Evolutionary conservation across 768 basidiomycete species (phyloP), one percentile per base, ranked within the genome.

Genomic region (Peribolospora baueri): DNA sequence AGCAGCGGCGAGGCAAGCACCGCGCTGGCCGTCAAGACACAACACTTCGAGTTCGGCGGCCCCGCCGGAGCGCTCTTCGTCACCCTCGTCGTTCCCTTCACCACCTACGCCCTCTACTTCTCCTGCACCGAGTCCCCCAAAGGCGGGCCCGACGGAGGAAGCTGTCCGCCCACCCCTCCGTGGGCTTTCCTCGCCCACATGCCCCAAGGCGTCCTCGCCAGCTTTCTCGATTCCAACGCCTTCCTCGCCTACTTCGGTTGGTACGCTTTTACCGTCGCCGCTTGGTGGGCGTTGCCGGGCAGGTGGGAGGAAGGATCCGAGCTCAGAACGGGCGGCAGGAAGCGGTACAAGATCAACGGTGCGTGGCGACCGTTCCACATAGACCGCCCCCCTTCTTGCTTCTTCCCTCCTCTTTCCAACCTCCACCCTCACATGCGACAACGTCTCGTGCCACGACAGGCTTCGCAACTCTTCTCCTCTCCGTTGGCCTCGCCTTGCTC

Each of bases 311-410:
- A 81, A 50, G 86, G 86, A 36, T 75, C 71, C 37, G 70, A 71
- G 6, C 67, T 91, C 61, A 74, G 93, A 49, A 79, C 77, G 46
- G 90, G 90, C 0, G 72, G 71, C 54, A 79, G 74, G 63, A 80
- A 82, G 65, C 53, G 3, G 40, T 98, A 98, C 73, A 95, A 84
- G 70, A 86, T 93, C 57, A 97, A 98, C 70, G 90, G 90, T 88
- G 64, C 61, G 74, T 67, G 10, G 49, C 7, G 5, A 42, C 36
- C 45, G 46, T 4, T 14, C 36, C 7, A 40, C 40, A 54, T 14
- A 25, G 46, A 43, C 7, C 3, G 9, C 25, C 25, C 25, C 25
- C 25, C n/a, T 40, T 46, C 51, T 49, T 13, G 46, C 14, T 51
- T 37, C 46, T 42, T 42, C 52, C 9, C 14, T 49, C 38, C 48